Conservation (phyloP, 2,329 filamentous ascomycete species). For the Ceratocystis albifundus region DNA sequence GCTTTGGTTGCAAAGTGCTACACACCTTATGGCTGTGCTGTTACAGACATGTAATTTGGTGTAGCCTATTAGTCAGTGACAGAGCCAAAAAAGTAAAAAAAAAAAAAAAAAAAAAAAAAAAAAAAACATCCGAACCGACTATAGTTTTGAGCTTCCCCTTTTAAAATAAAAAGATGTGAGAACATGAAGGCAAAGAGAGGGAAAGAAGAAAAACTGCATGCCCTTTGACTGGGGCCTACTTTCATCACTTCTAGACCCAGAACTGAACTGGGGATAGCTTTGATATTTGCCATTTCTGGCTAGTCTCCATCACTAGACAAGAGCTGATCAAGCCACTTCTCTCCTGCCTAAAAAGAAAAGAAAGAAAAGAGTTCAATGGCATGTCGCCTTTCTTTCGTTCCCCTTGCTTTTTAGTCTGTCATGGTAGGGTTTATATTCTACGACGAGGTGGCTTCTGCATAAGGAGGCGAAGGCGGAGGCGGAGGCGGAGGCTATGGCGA, state of each 20-base stretch:
- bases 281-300: neutral
- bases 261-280: neutral
- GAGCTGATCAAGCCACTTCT: conserved; percentile 4
- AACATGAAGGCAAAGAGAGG: neutral
- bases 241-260: neutral
- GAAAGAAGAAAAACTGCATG: neutral
- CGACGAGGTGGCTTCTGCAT: neutral
- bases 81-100: neutral
- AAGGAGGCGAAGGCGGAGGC: neutral
- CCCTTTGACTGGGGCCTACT: neutral
- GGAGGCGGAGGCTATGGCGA: conserved; percentile 3
- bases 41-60: neutral
- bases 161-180: too few species aligned
- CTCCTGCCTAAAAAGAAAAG: neutral
- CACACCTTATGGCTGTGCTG: neutral
- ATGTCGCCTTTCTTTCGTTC: neutral
- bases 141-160: neutral
- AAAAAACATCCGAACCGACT: too few species aligned
- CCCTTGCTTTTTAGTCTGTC: neutral
- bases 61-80: neutral
- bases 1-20: conserved; percentile 2
- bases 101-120: too few species aligned
- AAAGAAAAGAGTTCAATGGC: neutral
- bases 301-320: neutral
- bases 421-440: neutral